These are phyloP conservation scores for Plasmodium malariae DNA, from an alignment of 169 alveolate genomes.

Conservation along the genomic window DNA sequence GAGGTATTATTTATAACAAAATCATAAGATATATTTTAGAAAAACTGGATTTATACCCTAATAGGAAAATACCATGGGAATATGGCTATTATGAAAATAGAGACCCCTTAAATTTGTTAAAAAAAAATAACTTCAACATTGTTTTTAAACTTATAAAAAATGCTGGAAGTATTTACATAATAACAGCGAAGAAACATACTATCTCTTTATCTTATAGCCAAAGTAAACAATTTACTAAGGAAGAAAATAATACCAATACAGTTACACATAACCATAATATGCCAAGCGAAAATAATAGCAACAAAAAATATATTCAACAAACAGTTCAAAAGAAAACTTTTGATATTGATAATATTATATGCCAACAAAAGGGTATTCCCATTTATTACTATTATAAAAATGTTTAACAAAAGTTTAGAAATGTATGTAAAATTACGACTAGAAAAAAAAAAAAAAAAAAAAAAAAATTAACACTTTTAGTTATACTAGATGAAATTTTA, in stretches of 20 bases:
- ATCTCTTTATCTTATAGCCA: background rate
- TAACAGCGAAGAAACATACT: constrained; percentile 62
- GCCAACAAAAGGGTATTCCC: background rate
- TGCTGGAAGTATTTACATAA: constrained; percentile 68
- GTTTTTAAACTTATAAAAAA: constrained; percentile 66
- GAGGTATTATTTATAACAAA: constrained; percentile 82
- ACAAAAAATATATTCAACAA: constrained; percentile 15
- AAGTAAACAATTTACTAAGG: background rate
- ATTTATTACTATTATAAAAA: constrained; percentile 26
- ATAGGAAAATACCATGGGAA: constrained; percentile 85
- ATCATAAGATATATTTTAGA: constrained; percentile 77
- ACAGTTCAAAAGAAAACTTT: background rate
- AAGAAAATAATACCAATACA: background rate
- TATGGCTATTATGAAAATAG: constrained; percentile 86
- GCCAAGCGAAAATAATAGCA: background rate
- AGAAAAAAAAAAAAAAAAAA: constrained; percentile 13
- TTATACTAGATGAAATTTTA: too few species aligned
- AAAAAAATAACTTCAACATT: constrained; percentile 55
- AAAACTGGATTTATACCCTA: constrained; percentile 83
- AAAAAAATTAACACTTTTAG: constrained; percentile 6
- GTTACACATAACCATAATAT: background rate
- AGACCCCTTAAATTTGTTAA: constrained; percentile 78
- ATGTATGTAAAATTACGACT: background rate
- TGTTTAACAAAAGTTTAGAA: background rate
- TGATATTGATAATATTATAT: constrained; percentile 37